Evolutionary conservation across 2,329 filamentous ascomycete species (phyloP), one percentile per base, ranked within the genome.

Genomic region (Colletotrichum sp.): DNA sequence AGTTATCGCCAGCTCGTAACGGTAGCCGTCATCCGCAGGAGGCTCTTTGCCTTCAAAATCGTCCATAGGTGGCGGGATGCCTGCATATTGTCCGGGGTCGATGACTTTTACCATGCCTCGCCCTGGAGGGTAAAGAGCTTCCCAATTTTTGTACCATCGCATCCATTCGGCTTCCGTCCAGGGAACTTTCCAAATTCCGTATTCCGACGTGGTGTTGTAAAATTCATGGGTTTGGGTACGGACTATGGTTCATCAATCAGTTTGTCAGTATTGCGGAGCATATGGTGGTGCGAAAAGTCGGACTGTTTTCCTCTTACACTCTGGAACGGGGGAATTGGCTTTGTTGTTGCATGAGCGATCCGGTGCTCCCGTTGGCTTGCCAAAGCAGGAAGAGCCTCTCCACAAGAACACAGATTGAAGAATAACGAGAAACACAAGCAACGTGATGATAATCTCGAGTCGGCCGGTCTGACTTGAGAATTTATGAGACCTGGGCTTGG

Each of bases 231-330:
- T n/a, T 0, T 43, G 0, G 2, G 36, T 43, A 16, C 36, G 36
- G 0, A 43, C 36, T 43, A 18, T 5, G 36, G 0, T 43, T 43
- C 16, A 43, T 43, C 16, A 1, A 5, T 0, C 36, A 16, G 16
- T 2, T 0, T 43, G 36, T 43, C 36, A 43, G 36, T 43, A 0
- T 18, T 43, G 36, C 36, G 8, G 2, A 43, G 36, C 8, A 0
- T 43, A 3, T 18, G 36, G 36, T 9, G 1, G 36, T 43, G 36
- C 1, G 16, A 18, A 43, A 43, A 1, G 36, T 43, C 8, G 1
- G 16, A 3, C 5, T 18, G 1, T 9, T 38, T 43, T 11, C 0
- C 36, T 43, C 36, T 43, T 43, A 43, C 36, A 43, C 36, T 43
- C 36, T 43, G 36, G 36, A 43, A 43, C 16, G 5, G 36, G 36